Conservation (phyloP, 2,329 filamentous ascomycete species). For the Penicillium sp. region DNA sequence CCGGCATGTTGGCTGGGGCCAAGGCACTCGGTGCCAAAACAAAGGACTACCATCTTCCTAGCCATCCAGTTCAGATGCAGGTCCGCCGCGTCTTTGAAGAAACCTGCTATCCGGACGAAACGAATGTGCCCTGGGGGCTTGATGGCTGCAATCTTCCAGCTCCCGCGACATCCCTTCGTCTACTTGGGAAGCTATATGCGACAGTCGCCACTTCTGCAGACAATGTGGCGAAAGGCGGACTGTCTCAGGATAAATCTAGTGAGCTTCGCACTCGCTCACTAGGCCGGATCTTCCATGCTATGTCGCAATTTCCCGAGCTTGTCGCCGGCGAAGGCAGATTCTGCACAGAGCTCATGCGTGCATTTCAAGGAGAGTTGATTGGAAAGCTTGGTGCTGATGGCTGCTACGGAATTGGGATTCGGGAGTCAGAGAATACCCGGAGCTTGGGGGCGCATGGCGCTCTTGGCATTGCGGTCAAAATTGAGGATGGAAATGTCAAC, state of each 20-base stretch:
- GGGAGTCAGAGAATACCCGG: constrained; percentile 40
- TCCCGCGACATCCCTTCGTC: constrained; percentile 44
- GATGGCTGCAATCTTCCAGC: constrained; percentile 54
- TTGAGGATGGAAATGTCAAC: constrained; percentile 51
- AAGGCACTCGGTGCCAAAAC: constrained; percentile 36
- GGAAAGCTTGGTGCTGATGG: constrained; percentile 55
- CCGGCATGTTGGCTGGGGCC: constrained; percentile 50
- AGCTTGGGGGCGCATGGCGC: constrained; percentile 39
- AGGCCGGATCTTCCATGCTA: constrained; percentile 45
- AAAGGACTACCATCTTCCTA: constrained; percentile 37
- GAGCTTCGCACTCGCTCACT: constrained; percentile 25
- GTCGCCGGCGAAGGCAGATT: constrained; percentile 51
- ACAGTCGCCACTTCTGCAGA: constrained; percentile 39
- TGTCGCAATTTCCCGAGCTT: constrained; percentile 46
- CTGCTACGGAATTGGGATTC: constrained; percentile 50
- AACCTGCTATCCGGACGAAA: constrained; percentile 29
- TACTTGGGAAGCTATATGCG: constrained; percentile 40
- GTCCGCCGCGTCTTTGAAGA: constrained; percentile 43
- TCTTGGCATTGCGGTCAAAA: constrained; percentile 50
- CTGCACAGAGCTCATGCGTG: constrained; percentile 49
- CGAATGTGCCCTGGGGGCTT: constrained; percentile 44
- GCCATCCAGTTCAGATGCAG: constrained; percentile 42
- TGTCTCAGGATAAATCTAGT: constrained; percentile 5
- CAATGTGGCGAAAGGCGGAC: background rate
- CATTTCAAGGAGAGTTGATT: constrained; percentile 41